Evolutionary conservation across 108 stramenopile species (phyloP).

Genomic region (Fragilariopsis cylindrus): DNA sequence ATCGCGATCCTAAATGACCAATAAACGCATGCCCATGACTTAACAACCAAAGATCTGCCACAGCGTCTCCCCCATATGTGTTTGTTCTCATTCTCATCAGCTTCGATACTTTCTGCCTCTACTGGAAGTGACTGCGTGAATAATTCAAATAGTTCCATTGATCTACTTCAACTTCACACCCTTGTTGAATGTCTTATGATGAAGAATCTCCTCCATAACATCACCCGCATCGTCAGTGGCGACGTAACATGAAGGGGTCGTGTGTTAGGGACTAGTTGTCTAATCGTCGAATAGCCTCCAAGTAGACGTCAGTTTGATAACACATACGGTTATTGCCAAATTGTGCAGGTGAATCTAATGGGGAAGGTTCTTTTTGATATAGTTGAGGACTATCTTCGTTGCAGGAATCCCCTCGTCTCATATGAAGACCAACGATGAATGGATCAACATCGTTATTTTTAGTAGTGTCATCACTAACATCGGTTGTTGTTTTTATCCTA

Average conservation of each 20-base stretch:
- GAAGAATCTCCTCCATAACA: slow-evolving; percentile 23
- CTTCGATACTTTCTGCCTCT: slow-evolving; percentile 19
- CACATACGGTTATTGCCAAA: slow-evolving; percentile 7
- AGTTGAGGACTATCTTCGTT: background rate
- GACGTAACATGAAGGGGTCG: slow-evolving; percentile 28
- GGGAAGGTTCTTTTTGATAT: slow-evolving; percentile 16
- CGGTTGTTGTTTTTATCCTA: background rate
- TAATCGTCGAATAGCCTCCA: slow-evolving; percentile 18
- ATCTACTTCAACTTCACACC: slow-evolving; percentile 6
- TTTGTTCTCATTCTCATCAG: slow-evolving; percentile 11
- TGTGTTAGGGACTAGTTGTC: background rate
- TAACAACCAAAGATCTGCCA: slow-evolving; percentile 32
- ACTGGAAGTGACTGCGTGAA: slow-evolving; percentile 17
- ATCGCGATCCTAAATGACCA: slow-evolving; percentile 38
- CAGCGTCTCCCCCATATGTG: slow-evolving; percentile 26
- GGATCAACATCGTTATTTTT: background rate
- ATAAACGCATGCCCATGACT: slow-evolving; percentile 41
- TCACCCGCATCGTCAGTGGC: slow-evolving; percentile 22
- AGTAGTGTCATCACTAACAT: background rate
- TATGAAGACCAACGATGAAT: slow-evolving; percentile 25
- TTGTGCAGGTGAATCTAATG: slow-evolving; percentile 19
- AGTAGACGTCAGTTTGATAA: slow-evolving; percentile 24
- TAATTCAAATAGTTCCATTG: slow-evolving; percentile 26
- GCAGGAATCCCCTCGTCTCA: slow-evolving; percentile 40
- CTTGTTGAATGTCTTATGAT: background rate